Evolutionary conservation across 116 monocot species (phyloP).

Genomic region (Cymodocea nodosa): DNA sequence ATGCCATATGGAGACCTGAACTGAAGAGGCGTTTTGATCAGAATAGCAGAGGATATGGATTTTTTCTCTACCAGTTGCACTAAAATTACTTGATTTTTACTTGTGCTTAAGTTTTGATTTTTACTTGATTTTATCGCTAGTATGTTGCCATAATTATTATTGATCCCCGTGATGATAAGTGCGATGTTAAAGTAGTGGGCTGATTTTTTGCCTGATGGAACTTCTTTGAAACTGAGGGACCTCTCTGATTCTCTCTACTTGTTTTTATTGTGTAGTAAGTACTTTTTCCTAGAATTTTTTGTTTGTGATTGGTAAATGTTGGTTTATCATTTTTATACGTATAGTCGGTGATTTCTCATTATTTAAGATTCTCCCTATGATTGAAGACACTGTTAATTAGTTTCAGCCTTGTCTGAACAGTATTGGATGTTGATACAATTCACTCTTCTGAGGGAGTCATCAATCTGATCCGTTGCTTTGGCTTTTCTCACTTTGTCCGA

Average conservation of each 20-base stretch:
- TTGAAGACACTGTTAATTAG: constrained; percentile 11
- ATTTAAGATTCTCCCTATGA: constrained; percentile 10
- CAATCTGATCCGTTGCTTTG: neutral
- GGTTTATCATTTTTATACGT: neutral
- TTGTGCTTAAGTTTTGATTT: neutral
- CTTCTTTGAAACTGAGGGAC: neutral
- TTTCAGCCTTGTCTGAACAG: constrained; percentile 30
- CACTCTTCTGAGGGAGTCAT: constrained; percentile 13
- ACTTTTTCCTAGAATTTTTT: neutral
- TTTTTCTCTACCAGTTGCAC: neutral
- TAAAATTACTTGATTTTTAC: neutral
- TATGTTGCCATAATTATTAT: neutral
- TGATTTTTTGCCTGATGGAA: neutral
- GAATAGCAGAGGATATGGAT: neutral
- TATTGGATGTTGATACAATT: constrained; percentile 7
- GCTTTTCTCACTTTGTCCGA: neutral
- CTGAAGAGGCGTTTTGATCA: constrained; percentile 11
- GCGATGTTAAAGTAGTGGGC: neutral
- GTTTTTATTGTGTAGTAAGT: neutral
- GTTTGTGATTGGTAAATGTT: neutral
- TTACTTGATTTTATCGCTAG: neutral
- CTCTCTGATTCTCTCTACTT: neutral
- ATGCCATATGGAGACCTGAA: constrained; percentile 18
- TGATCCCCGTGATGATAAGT: neutral
- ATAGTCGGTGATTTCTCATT: neutral